Base-by-base conservation (phyloP, 768 basidiomycete genomes). In the Tylopilus rubrobrunneus region DNA sequence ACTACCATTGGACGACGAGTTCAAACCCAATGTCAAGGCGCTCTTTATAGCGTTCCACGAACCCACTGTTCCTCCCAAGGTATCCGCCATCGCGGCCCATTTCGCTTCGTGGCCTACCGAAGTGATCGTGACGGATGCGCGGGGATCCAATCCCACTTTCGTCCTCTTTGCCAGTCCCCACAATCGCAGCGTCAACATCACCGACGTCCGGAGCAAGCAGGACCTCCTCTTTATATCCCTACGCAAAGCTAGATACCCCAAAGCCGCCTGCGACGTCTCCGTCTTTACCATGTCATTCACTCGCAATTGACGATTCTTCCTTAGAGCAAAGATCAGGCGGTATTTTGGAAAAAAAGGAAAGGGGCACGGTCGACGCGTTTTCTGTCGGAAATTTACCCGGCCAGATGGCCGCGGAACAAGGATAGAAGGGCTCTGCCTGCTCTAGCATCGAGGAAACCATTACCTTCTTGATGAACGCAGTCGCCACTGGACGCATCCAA, bases 201-300 rank as follows among this genome's bases (percentile, higher is more conserved):
- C 91, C 9, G 89, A 95, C 62, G 91, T 98, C 33, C 85, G 85
- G 56, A 87, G 79, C 57, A 80, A 82, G 59, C 92, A 95, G 51
- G 97, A 98, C 65, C 76, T 98, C 45, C 76, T 88, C 28, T 74
- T 99, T 53, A 98, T 99, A 67, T 86, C 89, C 3, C 78, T 99
- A 37, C 93, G 92, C 80, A 99, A 99, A 75, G 86, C 87, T 40
- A 95, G 93, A 75, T 78, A 89, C 12, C 81, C 98, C 62, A 89
- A 91, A 63, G 96, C 98, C 46, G 97, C 96, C 4, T 98, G 96
- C 70, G 97, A 99, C 62, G 92, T 97, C 31, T 86, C 94, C 15
- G 80, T 98, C 47, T 98, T 89, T 71, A 81, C 91, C 17, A 74
- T 99, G 49, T 98, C 97, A 82, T 95, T 92, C 75, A 82, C 81